Evolutionary conservation across 495 filamentous ascomycete genomes (phyloP), one percentile per base, ranked within the genome.

Genomic region (Diplogelasinospora grovesii): DNA sequence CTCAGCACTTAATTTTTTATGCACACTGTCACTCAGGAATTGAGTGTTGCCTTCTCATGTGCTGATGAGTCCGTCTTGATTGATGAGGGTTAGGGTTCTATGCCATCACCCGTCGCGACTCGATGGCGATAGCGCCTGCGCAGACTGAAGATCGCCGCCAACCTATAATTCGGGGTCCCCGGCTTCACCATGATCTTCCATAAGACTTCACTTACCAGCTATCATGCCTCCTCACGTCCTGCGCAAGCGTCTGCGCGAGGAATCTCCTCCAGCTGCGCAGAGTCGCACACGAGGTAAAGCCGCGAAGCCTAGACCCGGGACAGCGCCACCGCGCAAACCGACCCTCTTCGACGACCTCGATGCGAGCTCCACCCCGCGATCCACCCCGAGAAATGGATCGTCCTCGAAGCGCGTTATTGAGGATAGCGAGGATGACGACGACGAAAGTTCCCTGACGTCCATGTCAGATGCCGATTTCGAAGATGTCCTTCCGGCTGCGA

Each of bases 401-500:
- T n/a, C n/a, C n/a, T 58, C 69, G 3, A 44, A 77, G 11, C 58
- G 68, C 4, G 43, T 65, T 15, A 57, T 80, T 24, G 70, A 72
- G 8, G 72, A 71, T 41, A 71, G 70, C 24, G 70, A 79, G 22
- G 75, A 77, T 34, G 71, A 77, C 22, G 75, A 77, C 35, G 71
- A 77, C 22, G 61, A 58, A 10, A 69, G 61, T 46, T 70, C 72
- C 0, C 57, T 73, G 32, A 79, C 74, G 5, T 81, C 78, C 0
- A 60, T 86, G 13, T 86, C 81, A 24, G 83, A 88, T 41, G 68
- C 62, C 37, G 75, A 83, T 36, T 83, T 85, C 43, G 80, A 85
- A 38, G 80, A 84, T 57, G 73, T 75, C n/a, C n/a, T n/a, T n/a
- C 39, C 50, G 27, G 29, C 36, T 9, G 18, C 52, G 6, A 57